Conservation (phyloP, 208 protist species). For the Crithidia fasciculata region DNA sequence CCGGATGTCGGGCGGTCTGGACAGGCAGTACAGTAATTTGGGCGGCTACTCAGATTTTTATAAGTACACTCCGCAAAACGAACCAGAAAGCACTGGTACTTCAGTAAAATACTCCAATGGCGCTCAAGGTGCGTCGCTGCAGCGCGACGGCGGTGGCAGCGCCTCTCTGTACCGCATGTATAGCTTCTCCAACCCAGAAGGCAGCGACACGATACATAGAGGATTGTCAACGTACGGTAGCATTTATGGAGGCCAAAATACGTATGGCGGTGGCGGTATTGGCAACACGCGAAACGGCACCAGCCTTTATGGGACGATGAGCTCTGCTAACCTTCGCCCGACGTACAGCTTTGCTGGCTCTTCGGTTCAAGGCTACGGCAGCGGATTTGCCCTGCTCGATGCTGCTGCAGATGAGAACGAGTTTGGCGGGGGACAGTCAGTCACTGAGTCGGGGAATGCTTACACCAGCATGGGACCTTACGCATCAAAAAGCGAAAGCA, state of each 20-base stretch:
- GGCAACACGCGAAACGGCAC: not conserved
- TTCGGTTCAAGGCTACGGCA: not conserved
- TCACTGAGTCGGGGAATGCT: not conserved
- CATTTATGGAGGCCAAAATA: constrained; percentile 5
- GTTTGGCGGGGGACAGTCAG: not conserved
- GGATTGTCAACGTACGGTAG: constrained; percentile 6
- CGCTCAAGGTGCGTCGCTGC: not conserved
- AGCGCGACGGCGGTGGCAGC: not conserved
- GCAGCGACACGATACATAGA: not conserved
- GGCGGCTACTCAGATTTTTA: not conserved
- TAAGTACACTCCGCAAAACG: not conserved
- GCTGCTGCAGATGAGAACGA: not conserved
- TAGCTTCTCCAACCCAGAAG: not conserved
- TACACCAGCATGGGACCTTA: not conserved
- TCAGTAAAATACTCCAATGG: not conserved
- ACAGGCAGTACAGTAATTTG: constrained; percentile 3
- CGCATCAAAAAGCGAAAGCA: not conserved
- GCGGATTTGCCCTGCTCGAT: constrained; percentile 6
- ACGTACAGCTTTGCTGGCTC: constrained; percentile 18
- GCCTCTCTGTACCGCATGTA: constrained; percentile 15
- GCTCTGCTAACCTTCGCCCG: constrained; percentile 2
- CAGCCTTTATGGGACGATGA: constrained; percentile 9
- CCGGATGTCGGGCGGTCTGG: not conserved
- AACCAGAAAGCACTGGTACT: too few relatives aligned
- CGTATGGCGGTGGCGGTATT: constrained; percentile 2